Evolutionary conservation across 257 asterid genomes (phyloP).

Genomic region (Schizonepeta tenuifolia): DNA sequence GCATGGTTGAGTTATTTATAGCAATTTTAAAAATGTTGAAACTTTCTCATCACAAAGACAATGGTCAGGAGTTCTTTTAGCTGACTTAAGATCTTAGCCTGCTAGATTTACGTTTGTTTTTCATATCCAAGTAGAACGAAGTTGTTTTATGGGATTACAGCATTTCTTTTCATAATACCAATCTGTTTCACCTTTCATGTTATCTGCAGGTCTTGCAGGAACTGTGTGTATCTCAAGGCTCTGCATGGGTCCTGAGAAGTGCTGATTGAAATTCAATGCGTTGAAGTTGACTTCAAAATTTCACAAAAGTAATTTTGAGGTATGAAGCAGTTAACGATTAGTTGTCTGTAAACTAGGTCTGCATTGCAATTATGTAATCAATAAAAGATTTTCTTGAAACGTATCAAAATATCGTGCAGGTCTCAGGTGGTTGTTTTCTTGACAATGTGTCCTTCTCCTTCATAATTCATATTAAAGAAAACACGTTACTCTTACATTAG

Average conservation of each 20-base stretch:
- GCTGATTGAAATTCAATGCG: background rate
- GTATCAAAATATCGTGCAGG: no score
- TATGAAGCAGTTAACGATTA: background rate
- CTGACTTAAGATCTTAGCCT: background rate
- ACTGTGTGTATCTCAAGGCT: slow-evolving; percentile 58
- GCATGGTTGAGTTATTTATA: background rate
- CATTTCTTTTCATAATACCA: background rate
- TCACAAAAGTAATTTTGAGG: background rate
- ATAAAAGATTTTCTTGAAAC: background rate
- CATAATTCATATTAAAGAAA: no score
- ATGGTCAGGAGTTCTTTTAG: background rate
- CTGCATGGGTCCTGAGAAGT: slow-evolving; percentile 65
- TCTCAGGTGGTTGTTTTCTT: no score
- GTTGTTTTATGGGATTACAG: background rate
- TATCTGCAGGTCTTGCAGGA: slow-evolving; percentile 70
- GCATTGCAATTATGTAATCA: background rate
- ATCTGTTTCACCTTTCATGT: background rate
- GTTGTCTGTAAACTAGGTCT: background rate
- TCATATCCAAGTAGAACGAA: background rate
- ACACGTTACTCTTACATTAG: no score
- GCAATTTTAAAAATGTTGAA: background rate
- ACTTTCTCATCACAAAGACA: background rate
- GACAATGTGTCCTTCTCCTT: no score
- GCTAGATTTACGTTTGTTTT: background rate
- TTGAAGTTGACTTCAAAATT: background rate